These are phyloP conservation scores for Zygosaccharomyces rouxii DNA, from an alignment of 805 yeast species.

Conservation along the genomic window DNA sequence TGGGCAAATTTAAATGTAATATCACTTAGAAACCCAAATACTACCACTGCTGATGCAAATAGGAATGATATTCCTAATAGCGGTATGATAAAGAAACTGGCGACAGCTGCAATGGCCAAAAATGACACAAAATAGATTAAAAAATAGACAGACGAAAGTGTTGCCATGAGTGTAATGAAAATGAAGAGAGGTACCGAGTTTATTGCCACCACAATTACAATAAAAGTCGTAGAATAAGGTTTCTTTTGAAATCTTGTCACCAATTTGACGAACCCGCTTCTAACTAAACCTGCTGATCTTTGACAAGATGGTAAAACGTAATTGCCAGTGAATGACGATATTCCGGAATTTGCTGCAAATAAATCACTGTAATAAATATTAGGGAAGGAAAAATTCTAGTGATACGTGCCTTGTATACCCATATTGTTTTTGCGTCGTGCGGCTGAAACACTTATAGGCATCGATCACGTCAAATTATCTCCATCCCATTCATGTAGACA, in stretches of 20 bases:
- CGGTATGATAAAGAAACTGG: constrained; percentile 29
- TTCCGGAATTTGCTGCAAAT: constrained; percentile 1
- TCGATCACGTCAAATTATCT: neutral
- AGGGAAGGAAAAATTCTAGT: neutral
- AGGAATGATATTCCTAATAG: constrained; percentile 25
- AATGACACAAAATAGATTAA: constrained; percentile 25
- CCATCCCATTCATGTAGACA: neutral
- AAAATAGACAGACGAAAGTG: constrained; percentile 23
- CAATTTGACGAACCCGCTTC: constrained; percentile 5
- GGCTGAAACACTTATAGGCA: neutral
- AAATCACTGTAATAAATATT: neutral
- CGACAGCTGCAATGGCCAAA: constrained; percentile 18
- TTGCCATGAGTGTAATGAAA: constrained; percentile 17
- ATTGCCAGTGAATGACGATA: constrained; percentile 3
- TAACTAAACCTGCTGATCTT: constrained; percentile 4
- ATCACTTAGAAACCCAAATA: constrained; percentile 30
- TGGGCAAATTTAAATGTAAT: constrained; percentile 27
- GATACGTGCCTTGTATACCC: neutral
- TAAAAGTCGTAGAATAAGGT: constrained; percentile 24
- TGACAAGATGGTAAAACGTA: constrained; percentile 3
- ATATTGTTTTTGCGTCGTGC: constrained; percentile 4
- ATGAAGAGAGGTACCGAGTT: constrained; percentile 11
- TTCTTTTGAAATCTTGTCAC: constrained; percentile 15
- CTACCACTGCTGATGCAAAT: constrained; percentile 29
- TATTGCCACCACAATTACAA: constrained; percentile 6